Evolutionary conservation across 768 basidiomycete genomes (phyloP), one percentile per base, ranked within the genome.

Genomic region (Lactifluus volemus): DNA sequence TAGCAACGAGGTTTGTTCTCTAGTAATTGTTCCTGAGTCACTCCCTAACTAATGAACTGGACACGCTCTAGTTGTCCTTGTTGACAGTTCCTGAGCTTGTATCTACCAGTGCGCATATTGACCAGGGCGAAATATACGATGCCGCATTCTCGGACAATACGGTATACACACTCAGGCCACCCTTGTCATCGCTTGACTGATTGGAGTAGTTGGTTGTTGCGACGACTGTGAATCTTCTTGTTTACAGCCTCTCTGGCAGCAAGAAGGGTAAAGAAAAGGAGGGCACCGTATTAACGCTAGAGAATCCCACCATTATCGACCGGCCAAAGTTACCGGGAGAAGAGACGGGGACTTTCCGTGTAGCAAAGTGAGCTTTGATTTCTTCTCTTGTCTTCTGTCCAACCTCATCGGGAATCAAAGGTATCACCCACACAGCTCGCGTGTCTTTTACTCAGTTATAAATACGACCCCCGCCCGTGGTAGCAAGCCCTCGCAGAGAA

Each of bases 121-220:
- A 83, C 15, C 81, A 82, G 12, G 86, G 85, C 49, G 93, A 97
- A 71, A 84, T 98, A 49, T 96, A 92, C 61, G 94, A 96, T 68
- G 84, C 83, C 17, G 80, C 90, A 7, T 89, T 97, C 76, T 86
- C 87, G 30, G 73, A 77, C 5, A 78, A 79, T 11, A 81, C 78
- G 21, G 90, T 90, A 68, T 60, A 78, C 30, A 0, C 47, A 1
- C 32, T 21, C 32, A 6, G 29, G 42, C 5, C 8, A 32, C 25
- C n/a, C 38, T 45, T 21, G 5, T 38, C 11, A 15, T 52, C 30
- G 9, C 8, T 21, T 51, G 48, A 41, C 55, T 36, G 17, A 63
- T 42, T 36, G 29, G 17, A 11, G 21, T 55, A 92, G 89, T 71
- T 92, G 25, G 77, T 89, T 47, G 69, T 91, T 21, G 81, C 81